Percentiles rank a stretch among this genome's conserved stretches.
These are phyloP conservation scores for Blakeslea trispora DNA, from an alignment of 371 early-diverging fungal species.

Conservation along the genomic window DNA sequence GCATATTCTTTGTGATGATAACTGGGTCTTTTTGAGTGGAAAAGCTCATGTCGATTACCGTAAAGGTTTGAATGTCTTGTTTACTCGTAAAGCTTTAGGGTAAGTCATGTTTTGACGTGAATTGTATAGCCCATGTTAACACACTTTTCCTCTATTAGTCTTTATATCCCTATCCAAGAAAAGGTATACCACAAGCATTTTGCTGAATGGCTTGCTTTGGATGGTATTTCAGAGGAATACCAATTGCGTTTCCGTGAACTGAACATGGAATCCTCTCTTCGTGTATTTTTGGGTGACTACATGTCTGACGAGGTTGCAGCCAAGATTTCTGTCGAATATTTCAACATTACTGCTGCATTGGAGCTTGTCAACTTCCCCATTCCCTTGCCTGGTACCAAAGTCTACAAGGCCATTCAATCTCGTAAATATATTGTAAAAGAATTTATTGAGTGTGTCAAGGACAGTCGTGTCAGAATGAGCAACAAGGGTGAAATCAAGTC, in stretches of 20 bases:
- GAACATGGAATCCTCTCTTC: slow-evolving; percentile 54
- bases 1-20: slow-evolving; percentile 50
- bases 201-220: slow-evolving; percentile 43
- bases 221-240: slow-evolving; percentile 42
- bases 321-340: slow-evolving; percentile 51
- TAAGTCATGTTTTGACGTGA: slow-evolving; percentile 24
- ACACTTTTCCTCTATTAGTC: slow-evolving; percentile 20
- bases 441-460: slow-evolving; percentile 47
- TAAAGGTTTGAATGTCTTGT: slow-evolving; percentile 51
- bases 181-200: slow-evolving; percentile 50
- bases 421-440: slow-evolving; percentile 55
- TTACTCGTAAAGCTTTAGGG: slow-evolving; percentile 54
- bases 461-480: slow-evolving; percentile 46
- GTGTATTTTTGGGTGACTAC: slow-evolving; percentile 54
- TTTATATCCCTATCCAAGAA: slow-evolving; percentile 54
- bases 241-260: slow-evolving; percentile 54
- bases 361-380: slow-evolving; percentile 61
- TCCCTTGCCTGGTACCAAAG: slow-evolving; percentile 58
- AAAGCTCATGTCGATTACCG: slow-evolving; percentile 54
- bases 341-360: slow-evolving; percentile 56
- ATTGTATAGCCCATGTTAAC: no score
- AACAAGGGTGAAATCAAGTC: slow-evolving; percentile 35
- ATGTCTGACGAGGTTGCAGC: slow-evolving; percentile 48
- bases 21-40: slow-evolving; percentile 56
- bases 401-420: slow-evolving; percentile 54